Evolutionary conservation across 208 protist species (phyloP).

Genomic region (Crithidia expoeki): DNA sequence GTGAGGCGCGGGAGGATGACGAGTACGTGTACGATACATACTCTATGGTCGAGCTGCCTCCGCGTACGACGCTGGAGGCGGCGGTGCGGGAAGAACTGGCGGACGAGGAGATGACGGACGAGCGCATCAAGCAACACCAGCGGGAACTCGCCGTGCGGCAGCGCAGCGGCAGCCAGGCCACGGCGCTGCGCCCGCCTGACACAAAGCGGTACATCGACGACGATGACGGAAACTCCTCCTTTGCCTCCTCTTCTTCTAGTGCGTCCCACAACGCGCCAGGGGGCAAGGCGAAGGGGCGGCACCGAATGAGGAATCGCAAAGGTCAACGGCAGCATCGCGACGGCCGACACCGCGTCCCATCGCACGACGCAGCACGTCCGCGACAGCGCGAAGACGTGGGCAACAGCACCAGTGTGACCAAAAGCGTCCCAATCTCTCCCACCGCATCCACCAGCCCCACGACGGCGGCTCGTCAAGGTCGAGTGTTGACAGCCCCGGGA

Average conservation of each 20-base stretch:
- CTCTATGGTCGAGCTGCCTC: conserved; percentile 60
- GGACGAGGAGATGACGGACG: conserved; percentile 22
- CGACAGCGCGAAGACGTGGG: conserved; percentile 1
- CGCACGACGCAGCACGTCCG: neutral
- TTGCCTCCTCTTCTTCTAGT: conserved; percentile 2
- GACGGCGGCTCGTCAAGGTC: neutral
- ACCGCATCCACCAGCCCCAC: neutral
- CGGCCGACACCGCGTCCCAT: neutral
- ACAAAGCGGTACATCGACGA: conserved; percentile 14
- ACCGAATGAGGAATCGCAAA: neutral
- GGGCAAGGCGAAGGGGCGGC: neutral
- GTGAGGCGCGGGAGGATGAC: conserved; percentile 66
- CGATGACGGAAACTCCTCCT: conserved; percentile 13
- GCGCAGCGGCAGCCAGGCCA: neutral
- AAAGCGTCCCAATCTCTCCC: neutral
- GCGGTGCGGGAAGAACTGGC: conserved; percentile 32
- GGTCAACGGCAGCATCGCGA: neutral
- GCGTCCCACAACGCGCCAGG: neutral
- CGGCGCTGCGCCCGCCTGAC: neutral
- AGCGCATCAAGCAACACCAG: conserved; percentile 33
- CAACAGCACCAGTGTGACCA: neutral
- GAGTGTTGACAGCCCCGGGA: neutral
- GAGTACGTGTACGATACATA: conserved; percentile 65
- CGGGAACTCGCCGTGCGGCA: conserved; percentile 9
- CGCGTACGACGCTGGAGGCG: conserved; percentile 35